Evolutionary conservation across 805 yeast genomes (phyloP).

Genomic region (Nakazawaea ishiwadae): DNA sequence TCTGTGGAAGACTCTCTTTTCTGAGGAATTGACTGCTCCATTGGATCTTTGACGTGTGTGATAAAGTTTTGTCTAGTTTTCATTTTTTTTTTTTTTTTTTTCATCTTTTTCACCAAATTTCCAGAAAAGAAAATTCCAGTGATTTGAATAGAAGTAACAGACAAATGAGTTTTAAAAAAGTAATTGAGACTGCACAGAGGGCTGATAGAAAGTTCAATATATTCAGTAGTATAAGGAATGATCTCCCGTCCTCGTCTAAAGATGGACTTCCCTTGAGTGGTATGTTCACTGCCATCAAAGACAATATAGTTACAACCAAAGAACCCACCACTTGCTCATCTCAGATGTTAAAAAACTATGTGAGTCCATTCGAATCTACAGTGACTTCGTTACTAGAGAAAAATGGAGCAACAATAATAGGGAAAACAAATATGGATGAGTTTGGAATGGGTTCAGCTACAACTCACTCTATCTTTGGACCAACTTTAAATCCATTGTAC

Average conservation of each 20-base stretch:
- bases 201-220: constrained; percentile 26
- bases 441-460: constrained; percentile 94
- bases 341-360: constrained; percentile 48
- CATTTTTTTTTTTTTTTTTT: background rate
- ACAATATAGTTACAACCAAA: constrained; percentile 66
- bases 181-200: background rate
- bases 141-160: no score
- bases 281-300: constrained; percentile 57
- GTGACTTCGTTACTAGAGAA: constrained; percentile 49
- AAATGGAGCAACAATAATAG: constrained; percentile 53
- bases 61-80: background rate
- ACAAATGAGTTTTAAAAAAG: background rate
- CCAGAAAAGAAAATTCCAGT: no score
- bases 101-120: background rate
- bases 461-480: constrained; percentile 50
- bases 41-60: no score
- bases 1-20: constrained; percentile 9
- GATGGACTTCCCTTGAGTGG: constrained; percentile 23
- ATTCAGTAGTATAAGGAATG: constrained; percentile 34
- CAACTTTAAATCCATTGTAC: constrained; percentile 48
- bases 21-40: constrained; percentile 3
- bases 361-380: constrained; percentile 81
- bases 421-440: constrained; percentile 92
- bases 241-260: constrained; percentile 6
- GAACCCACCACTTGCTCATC: constrained; percentile 82